Conservation (phyloP, 345 rosid species). For the Raphanus raphanistrum region DNA sequence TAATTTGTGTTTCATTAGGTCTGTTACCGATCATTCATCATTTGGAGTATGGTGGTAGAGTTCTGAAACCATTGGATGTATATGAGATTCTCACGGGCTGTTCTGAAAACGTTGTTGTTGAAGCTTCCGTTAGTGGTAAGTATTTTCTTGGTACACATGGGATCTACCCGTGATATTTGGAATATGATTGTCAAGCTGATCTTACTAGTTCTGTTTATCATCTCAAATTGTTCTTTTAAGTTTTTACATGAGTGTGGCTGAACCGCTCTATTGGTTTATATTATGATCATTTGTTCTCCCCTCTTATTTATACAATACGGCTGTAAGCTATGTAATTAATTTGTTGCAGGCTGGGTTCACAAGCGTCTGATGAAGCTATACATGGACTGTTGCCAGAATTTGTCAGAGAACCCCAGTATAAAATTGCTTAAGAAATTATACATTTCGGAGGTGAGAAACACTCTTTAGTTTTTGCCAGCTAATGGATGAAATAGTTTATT, state of each 20-base stretch:
- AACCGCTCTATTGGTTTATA: not conserved
- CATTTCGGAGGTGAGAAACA: slow-evolving; percentile 63
- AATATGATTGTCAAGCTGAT: slow-evolving; percentile 6
- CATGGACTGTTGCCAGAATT: slow-evolving; percentile 70
- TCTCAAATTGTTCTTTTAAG: slow-evolving; percentile 1
- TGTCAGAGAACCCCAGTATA: slow-evolving; percentile 71
- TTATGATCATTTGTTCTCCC: slow-evolving; percentile 1
- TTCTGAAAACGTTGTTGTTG: slow-evolving; percentile 48
- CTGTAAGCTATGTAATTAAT: slow-evolving; percentile 7
- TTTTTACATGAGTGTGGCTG: slow-evolving; percentile 10
- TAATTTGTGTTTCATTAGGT: slow-evolving; percentile 51
- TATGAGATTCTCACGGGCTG: slow-evolving; percentile 45
- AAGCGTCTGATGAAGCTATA: slow-evolving; percentile 87
- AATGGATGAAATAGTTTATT: not conserved
- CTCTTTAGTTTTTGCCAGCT: not conserved
- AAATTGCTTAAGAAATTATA: slow-evolving; percentile 81
- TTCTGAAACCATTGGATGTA: slow-evolving; percentile 51
- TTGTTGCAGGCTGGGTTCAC: slow-evolving; percentile 82
- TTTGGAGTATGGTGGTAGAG: slow-evolving; percentile 54
- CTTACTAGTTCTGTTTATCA: not conserved
- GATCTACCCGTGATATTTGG: slow-evolving; percentile 4
- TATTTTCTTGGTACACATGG: slow-evolving; percentile 16
- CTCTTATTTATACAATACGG: slow-evolving; percentile 2
- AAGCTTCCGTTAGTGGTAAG: slow-evolving; percentile 65
- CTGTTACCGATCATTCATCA: slow-evolving; percentile 83